A percentile compares a stretch with the other conserved stretches of the same genome.
Evolutionary conservation across 2,329 filamentous ascomycete genomes (phyloP).

Genomic region (Xylariaceae sp.): DNA sequence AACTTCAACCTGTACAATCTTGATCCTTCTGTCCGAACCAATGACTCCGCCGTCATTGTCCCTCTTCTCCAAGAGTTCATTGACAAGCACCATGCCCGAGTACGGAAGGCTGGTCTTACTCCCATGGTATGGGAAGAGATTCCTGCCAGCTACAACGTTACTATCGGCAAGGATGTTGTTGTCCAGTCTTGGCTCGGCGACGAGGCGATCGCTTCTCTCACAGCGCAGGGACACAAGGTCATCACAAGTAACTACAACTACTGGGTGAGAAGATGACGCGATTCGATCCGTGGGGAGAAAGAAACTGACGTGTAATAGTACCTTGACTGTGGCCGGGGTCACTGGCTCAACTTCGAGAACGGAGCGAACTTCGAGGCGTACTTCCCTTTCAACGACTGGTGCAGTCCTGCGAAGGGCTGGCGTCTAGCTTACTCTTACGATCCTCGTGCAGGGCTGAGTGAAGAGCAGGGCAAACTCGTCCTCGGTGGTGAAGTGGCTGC

Average conservation of each 20-base stretch:
- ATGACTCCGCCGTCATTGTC: constrained; percentile 59
- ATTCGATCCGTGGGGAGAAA: not conserved
- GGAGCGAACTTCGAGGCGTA: constrained; percentile 46
- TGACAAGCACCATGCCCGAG: constrained; percentile 62
- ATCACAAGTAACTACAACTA: constrained; percentile 73
- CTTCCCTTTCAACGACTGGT: constrained; percentile 79
- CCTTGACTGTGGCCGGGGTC: constrained; percentile 76
- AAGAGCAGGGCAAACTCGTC: constrained; percentile 60
- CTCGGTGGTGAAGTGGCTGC: constrained; percentile 78
- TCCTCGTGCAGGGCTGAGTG: constrained; percentile 61
- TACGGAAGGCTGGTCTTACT: constrained; percentile 60
- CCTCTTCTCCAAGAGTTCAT: constrained; percentile 77
- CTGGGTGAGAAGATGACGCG: constrained; percentile 53
- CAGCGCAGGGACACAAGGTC: constrained; percentile 62
- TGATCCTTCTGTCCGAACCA: constrained; percentile 68
- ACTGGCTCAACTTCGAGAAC: constrained; percentile 70
- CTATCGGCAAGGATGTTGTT: constrained; percentile 64
- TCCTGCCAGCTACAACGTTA: constrained; percentile 72
- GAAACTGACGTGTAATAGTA: constrained; percentile 47
- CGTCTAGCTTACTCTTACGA: constrained; percentile 76
- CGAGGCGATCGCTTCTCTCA: constrained; percentile 56
- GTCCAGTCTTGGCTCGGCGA: constrained; percentile 76
- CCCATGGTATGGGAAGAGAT: constrained; percentile 90
- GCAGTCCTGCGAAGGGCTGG: constrained; percentile 77
- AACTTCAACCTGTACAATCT: constrained; percentile 71